Conservation (phyloP, 345 rosid species). For the Lagerstroemia speciosa region DNA sequence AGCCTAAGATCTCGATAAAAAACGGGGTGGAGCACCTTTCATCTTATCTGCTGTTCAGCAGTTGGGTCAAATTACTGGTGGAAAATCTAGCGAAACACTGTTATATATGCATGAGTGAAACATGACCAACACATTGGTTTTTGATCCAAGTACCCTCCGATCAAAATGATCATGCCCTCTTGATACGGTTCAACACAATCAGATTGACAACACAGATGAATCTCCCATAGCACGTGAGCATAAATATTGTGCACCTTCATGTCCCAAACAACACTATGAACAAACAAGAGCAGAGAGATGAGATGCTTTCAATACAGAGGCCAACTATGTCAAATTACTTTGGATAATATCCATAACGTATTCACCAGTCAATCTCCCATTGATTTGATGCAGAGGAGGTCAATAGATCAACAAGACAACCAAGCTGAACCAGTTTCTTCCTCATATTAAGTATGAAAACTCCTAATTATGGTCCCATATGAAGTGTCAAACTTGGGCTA, state of each 20-base stretch:
- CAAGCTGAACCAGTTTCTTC: conserved; percentile 13
- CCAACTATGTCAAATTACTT: neutral
- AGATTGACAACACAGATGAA: neutral
- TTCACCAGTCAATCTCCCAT: neutral
- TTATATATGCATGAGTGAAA: no score
- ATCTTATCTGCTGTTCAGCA: neutral
- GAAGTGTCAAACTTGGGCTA: conserved; percentile 12
- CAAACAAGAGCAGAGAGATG: neutral
- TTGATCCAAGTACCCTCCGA: neutral
- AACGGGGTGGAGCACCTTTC: neutral
- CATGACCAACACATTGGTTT: neutral
- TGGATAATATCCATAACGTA: neutral
- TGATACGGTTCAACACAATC: neutral
- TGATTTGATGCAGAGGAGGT: conserved; percentile 5
- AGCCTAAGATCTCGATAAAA: neutral
- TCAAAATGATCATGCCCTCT: neutral
- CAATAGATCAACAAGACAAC: conserved; percentile 17
- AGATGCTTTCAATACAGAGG: neutral
- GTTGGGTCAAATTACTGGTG: no score
- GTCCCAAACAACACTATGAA: neutral
- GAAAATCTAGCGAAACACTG: no score
- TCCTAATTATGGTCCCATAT: no score
- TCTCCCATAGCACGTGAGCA: neutral
- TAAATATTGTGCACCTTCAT: neutral
- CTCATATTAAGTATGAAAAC: conserved; percentile 8